Conservation (phyloP, 768 basidiomycete genomes). For the Xerocomellus dryophilus region DNA sequence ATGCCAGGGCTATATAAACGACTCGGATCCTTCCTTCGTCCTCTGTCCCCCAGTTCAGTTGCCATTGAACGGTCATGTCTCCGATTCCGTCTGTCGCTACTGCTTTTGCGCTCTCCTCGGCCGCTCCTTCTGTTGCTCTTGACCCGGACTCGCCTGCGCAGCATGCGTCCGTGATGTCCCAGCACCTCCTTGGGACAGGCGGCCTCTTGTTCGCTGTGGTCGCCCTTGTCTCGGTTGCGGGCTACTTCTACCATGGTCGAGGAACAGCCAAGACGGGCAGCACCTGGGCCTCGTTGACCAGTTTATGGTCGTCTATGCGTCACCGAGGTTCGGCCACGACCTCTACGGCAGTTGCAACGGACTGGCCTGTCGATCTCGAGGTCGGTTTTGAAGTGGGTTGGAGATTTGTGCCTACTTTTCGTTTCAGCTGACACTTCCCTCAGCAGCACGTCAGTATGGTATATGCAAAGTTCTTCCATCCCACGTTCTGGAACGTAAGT, state of each 20-base stretch:
- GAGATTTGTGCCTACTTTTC: neutral
- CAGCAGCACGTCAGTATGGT: constrained; percentile 20
- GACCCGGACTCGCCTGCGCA: neutral
- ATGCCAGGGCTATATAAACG: constrained; percentile 5
- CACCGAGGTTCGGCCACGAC: neutral
- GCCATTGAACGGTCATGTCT: constrained; percentile 14
- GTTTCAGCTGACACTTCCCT: neutral
- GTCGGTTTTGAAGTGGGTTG: constrained; percentile 8
- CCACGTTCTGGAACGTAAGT: constrained; percentile 20
- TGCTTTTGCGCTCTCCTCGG: neutral
- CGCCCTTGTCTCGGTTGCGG: constrained; percentile 11
- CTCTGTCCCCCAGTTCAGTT: neutral
- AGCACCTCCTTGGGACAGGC: constrained; percentile 8
- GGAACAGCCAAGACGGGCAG: neutral
- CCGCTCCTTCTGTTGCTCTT: constrained; percentile 1
- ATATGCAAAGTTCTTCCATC: constrained; percentile 23
- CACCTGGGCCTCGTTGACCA: constrained; percentile 5
- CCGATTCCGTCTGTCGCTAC: constrained; percentile 14
- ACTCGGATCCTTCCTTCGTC: neutral
- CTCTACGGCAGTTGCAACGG: neutral
- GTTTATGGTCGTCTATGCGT: constrained; percentile 9
- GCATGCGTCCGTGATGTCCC: neutral
- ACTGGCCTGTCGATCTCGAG: constrained; percentile 10
- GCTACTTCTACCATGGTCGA: constrained; percentile 17
- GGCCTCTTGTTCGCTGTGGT: constrained; percentile 14